These are phyloP conservation scores for Corynespora cassiicola DNA, from an alignment of 2,329 filamentous ascomycete genomes.

Conservation along the genomic window DNA sequence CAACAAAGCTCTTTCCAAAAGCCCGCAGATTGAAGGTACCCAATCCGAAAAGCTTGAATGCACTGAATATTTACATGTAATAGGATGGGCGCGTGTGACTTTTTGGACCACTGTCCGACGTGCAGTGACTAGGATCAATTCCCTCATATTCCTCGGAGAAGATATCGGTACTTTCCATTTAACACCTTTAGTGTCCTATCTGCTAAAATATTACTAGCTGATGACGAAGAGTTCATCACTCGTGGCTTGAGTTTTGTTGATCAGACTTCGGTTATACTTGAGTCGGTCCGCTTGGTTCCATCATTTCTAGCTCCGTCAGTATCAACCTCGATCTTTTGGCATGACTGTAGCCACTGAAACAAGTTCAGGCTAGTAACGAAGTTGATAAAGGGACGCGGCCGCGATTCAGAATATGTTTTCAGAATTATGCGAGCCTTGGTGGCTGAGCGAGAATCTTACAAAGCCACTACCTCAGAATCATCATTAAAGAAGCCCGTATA, in stretches of 20 bases:
- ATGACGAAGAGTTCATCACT: conserved; percentile 2
- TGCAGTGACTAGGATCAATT: conserved; percentile 3
- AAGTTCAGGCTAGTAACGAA: background rate
- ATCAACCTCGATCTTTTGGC: background rate
- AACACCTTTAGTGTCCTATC: background rate
- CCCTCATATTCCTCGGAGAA: conserved; percentile 6
- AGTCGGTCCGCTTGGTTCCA: conserved; percentile 4
- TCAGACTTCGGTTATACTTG: background rate
- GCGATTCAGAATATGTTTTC: background rate
- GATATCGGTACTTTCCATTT: conserved; percentile 2
- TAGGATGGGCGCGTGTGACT: background rate
- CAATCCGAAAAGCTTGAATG: no score
- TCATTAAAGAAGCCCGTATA: background rate
- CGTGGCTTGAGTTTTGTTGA: conserved; percentile 5
- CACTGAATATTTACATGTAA: no score
- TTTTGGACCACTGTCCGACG: conserved; percentile 3
- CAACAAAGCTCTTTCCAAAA: conserved; percentile 2
- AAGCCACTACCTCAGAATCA: background rate
- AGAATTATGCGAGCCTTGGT: background rate
- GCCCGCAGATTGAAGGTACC: no score
- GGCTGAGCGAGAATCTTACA: background rate
- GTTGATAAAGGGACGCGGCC: background rate
- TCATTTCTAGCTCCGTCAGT: conserved; percentile 5
- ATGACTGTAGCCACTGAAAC: background rate
- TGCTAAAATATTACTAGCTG: conserved; percentile 2